phyloP scores from a whole-genome alignment of 495 filamentous ascomycete species.

The Xylaria bambusicola region DNA sequence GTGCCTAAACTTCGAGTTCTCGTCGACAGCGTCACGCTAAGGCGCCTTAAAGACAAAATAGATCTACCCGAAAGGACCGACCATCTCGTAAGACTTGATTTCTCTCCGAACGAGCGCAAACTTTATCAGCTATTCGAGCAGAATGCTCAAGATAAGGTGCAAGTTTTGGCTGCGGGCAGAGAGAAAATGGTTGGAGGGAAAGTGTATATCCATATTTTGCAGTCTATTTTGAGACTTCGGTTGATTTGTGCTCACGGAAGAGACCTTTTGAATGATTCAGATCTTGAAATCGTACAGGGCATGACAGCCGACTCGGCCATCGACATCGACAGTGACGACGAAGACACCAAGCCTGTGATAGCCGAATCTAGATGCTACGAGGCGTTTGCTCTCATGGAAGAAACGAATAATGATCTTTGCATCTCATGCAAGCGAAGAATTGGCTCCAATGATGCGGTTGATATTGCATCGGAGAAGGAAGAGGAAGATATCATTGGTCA shows the following conservation, averaged over 20 bases:
- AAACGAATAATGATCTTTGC: constrained; percentile 73
- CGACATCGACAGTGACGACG: constrained; percentile 74
- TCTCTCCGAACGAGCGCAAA: constrained; percentile 51
- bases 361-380: constrained; percentile 73
- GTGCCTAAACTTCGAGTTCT: constrained; percentile 84
- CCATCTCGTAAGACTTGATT: constrained; percentile 63
- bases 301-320: constrained; percentile 80
- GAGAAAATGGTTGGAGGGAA: constrained; percentile 74
- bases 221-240: constrained; percentile 85
- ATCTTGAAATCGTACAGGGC: constrained; percentile 75
- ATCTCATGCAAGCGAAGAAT: constrained; percentile 67
- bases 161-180: constrained; percentile 49
- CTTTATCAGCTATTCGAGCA: constrained; percentile 59
- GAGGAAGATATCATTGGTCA: constrained; percentile 69
- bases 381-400: constrained; percentile 76
- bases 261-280: constrained; percentile 80
- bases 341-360: constrained; percentile 55
- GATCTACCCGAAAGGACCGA: constrained; percentile 76
- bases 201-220: constrained; percentile 84
- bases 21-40: constrained; percentile 87
- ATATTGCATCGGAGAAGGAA: constrained; percentile 54
- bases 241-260: constrained; percentile 89
- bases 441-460: constrained; percentile 49
- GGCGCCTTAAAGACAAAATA: constrained; percentile 90
- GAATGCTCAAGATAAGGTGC: constrained; percentile 54